Evolutionary conservation across 2,329 filamentous ascomycete species (phyloP).

Genomic region (Claviceps africana): DNA sequence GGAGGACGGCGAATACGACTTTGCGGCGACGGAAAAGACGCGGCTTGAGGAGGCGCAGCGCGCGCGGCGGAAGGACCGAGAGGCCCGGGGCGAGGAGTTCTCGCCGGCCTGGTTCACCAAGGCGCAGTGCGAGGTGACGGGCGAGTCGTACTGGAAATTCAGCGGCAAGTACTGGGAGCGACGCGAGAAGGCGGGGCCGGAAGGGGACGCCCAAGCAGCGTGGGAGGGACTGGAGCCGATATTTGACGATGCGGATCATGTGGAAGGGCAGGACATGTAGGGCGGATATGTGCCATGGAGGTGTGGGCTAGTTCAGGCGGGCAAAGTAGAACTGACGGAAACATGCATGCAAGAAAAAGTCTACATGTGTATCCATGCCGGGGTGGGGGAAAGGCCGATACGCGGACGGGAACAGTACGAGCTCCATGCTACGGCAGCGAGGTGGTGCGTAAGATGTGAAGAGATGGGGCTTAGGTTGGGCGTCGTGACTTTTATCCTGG

Average conservation of each 20-base stretch:
- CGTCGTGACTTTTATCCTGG: too few species aligned
- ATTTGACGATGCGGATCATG: conserved; percentile 33
- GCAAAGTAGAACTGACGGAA: too few species aligned
- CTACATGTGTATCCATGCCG: too few species aligned
- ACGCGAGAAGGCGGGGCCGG: conserved; percentile 48
- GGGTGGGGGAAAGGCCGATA: too few species aligned
- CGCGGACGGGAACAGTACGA: too few species aligned
- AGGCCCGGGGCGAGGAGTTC: conserved; percentile 70
- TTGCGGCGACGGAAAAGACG: conserved; percentile 88
- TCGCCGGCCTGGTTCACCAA: conserved; percentile 73
- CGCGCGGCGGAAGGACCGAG: conserved; percentile 55
- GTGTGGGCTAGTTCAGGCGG: too few species aligned
- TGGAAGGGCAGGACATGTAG: neutral
- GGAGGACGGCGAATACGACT: conserved; percentile 95
- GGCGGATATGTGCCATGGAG: too few species aligned
- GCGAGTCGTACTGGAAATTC: conserved; percentile 82
- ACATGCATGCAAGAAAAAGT: too few species aligned
- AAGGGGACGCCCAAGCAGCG: conserved; percentile 38
- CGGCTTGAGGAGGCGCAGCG: conserved; percentile 86
- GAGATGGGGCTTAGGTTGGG: too few species aligned
- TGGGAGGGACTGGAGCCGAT: conserved; percentile 70
- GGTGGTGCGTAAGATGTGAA: too few species aligned
- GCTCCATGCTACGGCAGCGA: too few species aligned
- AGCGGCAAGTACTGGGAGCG: conserved; percentile 79
- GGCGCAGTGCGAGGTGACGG: conserved; percentile 59